Evolutionary conservation across 176 grass and related monocot species (phyloP).

Genomic region (Eleusine indica): DNA sequence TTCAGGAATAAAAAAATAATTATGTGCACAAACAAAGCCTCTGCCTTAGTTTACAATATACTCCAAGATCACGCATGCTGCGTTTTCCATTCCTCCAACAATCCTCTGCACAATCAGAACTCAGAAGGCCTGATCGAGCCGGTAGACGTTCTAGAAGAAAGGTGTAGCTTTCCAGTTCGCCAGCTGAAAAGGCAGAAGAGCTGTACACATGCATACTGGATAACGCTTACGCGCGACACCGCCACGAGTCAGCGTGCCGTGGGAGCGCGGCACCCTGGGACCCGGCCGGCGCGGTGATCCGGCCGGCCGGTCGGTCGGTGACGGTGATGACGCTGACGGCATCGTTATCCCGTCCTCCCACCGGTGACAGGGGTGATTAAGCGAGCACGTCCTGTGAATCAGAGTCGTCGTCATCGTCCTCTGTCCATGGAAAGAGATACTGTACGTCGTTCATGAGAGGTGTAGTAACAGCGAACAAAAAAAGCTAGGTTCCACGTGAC

Average conservation of each 20-base stretch:
- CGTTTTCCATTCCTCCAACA: neutral
- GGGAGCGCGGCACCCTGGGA: constrained; percentile 35
- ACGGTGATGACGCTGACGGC: constrained; percentile 11
- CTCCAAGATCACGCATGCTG: constrained; percentile 1
- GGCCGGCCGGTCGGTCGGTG: neutral
- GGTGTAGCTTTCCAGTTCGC: neutral
- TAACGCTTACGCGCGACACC: neutral
- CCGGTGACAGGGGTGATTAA: neutral
- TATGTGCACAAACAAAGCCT: neutral
- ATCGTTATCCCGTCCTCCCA: neutral
- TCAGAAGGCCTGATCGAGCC: neutral
- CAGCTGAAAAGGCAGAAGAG: neutral
- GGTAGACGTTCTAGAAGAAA: neutral
- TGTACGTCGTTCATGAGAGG: neutral
- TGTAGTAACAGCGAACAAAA: neutral
- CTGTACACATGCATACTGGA: neutral
- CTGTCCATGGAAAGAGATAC: neutral
- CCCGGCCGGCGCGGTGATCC: constrained; percentile 3
- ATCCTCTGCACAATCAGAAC: neutral
- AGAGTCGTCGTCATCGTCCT: neutral
- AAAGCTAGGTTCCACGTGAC: neutral
- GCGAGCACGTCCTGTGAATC: neutral
- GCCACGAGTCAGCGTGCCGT: constrained; percentile 6
- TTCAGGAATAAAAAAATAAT: neutral
- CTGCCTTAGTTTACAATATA: neutral